A percentile compares a stretch with the other conserved stretches of the same genome.
Evolutionary conservation across 257 asterid genomes (phyloP).

Genomic region (Ocimum tenuiflorum): DNA sequence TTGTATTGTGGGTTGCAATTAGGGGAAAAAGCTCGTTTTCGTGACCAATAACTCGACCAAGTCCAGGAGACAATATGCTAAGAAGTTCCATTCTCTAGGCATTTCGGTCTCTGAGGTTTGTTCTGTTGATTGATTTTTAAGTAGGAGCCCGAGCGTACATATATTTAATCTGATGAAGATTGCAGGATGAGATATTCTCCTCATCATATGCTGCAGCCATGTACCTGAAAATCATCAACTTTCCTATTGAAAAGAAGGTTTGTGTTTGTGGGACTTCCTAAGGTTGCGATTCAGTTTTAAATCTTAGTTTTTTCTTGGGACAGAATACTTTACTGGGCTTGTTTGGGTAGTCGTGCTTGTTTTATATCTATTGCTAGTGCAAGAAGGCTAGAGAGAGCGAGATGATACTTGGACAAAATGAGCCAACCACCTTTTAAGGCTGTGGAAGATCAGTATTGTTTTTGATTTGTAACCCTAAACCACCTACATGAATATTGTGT

Average conservation of each 20-base stretch:
- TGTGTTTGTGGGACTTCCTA: neutral
- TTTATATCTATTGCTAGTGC: neutral
- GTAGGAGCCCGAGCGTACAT: neutral
- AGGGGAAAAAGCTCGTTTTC: conserved; percentile 86
- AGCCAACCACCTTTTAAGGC: neutral
- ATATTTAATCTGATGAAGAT: conserved; percentile 3
- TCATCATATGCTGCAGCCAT: conserved; percentile 95
- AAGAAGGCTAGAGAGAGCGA: neutral
- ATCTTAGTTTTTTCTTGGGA: neutral
- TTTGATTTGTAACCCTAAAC: too few species aligned
- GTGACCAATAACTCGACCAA: conserved; percentile 92
- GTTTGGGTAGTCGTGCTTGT: neutral
- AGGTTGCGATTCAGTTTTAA: neutral
- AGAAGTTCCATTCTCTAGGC: conserved; percentile 75
- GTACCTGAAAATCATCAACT: conserved; percentile 69
- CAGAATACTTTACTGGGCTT: neutral
- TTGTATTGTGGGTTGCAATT: neutral
- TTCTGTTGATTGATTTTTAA: neutral
- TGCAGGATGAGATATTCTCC: conserved; percentile 86
- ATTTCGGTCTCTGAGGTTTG: conserved; percentile 76
- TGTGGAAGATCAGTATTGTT: neutral
- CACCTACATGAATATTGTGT: too few species aligned
- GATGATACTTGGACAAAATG: neutral
- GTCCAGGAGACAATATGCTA: conserved; percentile 66
- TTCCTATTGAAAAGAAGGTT: conserved; percentile 85